Base-by-base conservation (phyloP, 192 early-diverging fungal genomes). In the Coemansia sp. region DNA sequence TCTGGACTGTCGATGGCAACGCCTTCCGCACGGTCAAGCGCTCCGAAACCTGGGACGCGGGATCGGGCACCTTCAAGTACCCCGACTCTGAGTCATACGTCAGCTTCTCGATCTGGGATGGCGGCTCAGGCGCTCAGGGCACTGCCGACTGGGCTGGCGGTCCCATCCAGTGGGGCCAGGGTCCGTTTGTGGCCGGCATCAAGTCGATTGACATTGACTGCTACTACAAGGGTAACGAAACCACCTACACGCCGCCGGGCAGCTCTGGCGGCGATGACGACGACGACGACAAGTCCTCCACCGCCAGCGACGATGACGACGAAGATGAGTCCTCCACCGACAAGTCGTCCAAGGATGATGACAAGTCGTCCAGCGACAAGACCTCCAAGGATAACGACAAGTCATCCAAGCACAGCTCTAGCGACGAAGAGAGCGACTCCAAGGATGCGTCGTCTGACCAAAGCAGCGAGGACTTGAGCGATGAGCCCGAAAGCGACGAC, bases 61-160 rank as follows among this genome's bases (percentile, higher is more conserved):
- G 63, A 7, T 32, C 67, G 12, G 53, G 53, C 2, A 41, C 51
- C 7, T 83, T 75, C 65, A 84, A 73, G 74, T 87, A 70, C 63
- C 87, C 87, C 0, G 69, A 82, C 17, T 62, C 76, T 9, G 79
- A 78, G 49, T 67, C 83, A 0, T 74, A 73, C 52, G 65, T 87
- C 29, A 81, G 83, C 45, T 86, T 88, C 69, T 85, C 84, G 7
- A 76, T 87, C 62, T 89, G 88, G 88, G 85, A 89, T 51, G 88
- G 82, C 32, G 88, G 88, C n/a, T 75, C 78, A 1, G 75, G 75
- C 17, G 66, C 55, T 1, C 58, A 63, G 62, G 85, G 85, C 19
- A 88, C 87, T 0, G 25, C 64, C 0, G 79, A 79, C 25, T 89
- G 86, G 86, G 88, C 88, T 10, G 87, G 87, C 32, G 86, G 85